Evolutionary conservation across 2,329 filamentous ascomycete genomes (phyloP), one percentile per base, ranked within the genome.

Genomic region (Alternaria ventricosa): DNA sequence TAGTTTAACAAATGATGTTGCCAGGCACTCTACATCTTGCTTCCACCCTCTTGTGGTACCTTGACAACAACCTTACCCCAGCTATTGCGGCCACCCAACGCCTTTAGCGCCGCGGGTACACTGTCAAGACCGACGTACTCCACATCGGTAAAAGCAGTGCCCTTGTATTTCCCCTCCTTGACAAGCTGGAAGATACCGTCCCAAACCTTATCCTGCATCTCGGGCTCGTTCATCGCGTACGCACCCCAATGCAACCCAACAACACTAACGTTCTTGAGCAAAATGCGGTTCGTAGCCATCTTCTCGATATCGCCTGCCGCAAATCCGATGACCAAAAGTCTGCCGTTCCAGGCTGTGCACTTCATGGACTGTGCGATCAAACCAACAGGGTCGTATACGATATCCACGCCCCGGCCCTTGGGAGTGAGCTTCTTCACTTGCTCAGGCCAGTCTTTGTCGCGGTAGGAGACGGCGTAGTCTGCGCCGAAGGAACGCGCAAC

Each of bases 61-160:
- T 93, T 93, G 20, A 97, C 90, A 1, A 97, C 93, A 1, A 98
- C 95, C 85, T 98, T 98, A 0, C 95, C 95, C 95, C 95, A 98
- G 1, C 94, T 97, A 55, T 91, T 92, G 63, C 95, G 85, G 1
- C 88, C 88, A 2, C 93, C 94, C 59, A 98, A 81, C 3, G 92
- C 92, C 72, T 90, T 85, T 73, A 98, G 79, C 1, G 94, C 94
- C 64, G 87, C 87, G 0, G 91, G 90, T 27, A 97, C 87, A 61
- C 85, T 90, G 72, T 97, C 93, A 58, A 98, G 81, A 0, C 95
- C 95, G 13, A 92, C 88, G 80, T 94, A 97, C 73, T 91, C 89
- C 79, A 89, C 87, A 76, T 97, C 94, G 3, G 87, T 89, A 76
- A 93, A 98, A 63, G 92, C 90, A 0, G 94, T 97, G 0, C 92